phyloP scores from a whole-genome alignment of 2,329 filamentous ascomycete species.

The Immersiporthe knoxdaviesiana region DNA sequence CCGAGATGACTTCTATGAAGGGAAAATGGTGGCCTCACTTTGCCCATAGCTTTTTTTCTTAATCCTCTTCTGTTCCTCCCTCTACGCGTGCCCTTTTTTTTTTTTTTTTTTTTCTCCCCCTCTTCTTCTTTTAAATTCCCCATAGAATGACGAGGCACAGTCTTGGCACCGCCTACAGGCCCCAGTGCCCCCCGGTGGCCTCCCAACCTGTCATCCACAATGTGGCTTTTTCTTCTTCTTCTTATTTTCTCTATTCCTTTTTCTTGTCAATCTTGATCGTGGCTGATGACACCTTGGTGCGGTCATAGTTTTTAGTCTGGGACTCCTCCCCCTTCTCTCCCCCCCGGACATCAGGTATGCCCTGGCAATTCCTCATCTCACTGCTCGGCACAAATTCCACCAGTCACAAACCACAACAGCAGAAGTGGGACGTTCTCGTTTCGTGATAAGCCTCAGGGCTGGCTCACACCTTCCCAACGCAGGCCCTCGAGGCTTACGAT shows the following conservation, averaged over 20 bases:
- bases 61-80: too few species aligned
- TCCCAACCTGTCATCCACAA: not conserved
- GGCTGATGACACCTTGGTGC: not conserved
- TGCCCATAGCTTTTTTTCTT: not conserved
- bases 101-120: not conserved
- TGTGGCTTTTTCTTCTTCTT: not conserved
- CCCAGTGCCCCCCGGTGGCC: constrained; percentile 1
- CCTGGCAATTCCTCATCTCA: not conserved
- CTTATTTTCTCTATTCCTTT: not conserved
- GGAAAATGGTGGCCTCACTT: constrained; percentile 3
- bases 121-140: not conserved
- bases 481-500: not conserved
- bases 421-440: not conserved
- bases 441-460: constrained; percentile 8
- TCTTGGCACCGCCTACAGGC: constrained; percentile 22
- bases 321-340: not conserved
- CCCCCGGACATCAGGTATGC: not conserved
- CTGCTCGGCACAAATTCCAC: too few species aligned
- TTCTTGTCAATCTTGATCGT: not conserved
- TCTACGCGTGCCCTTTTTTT: too few species aligned
- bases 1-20: not conserved
- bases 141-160: constrained; percentile 27
- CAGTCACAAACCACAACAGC: not conserved
- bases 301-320: not conserved
- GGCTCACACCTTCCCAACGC: constrained; percentile 7